Conservation (phyloP, 495 filamentous ascomycete species). For the Letharia columbiana region DNA sequence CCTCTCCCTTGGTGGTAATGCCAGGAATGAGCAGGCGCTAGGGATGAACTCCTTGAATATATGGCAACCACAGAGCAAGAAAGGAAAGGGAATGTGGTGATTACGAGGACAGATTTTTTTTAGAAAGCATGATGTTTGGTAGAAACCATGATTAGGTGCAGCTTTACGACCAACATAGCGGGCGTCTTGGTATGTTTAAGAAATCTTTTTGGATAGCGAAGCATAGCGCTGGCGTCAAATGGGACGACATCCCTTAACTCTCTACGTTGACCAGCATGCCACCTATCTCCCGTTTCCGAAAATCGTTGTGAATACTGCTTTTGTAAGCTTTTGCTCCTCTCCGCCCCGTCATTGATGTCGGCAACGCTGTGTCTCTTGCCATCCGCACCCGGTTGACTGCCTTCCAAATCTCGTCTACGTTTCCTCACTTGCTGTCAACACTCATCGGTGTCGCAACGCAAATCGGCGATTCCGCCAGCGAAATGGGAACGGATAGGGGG, state of each 20-base stretch:
- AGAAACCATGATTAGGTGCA: not conserved
- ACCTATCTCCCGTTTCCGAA: not conserved
- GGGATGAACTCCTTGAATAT: not conserved
- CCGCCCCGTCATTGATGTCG: not conserved
- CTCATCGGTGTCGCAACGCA: not conserved
- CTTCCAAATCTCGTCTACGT: not conserved
- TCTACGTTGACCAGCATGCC: not conserved
- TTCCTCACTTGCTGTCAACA: not conserved
- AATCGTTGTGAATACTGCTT: not conserved
- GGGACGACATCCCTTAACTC: not conserved
- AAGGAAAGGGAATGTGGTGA: slow-evolving; percentile 6
- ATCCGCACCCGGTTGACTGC: not conserved
- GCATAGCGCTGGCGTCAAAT: slow-evolving; percentile 1
- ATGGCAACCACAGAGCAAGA: not conserved
- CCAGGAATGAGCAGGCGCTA: not conserved
- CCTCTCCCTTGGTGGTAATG: slow-evolving; percentile 1
- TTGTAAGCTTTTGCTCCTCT: not conserved
- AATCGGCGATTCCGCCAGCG: not conserved
- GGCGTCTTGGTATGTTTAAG: not conserved
- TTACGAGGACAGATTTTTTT: not conserved
- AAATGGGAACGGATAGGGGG: not conserved
- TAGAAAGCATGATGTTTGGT: not conserved
- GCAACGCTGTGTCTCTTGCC: not conserved
- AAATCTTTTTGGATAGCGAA: not conserved
- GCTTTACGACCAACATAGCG: not conserved